phyloP scores from a whole-genome alignment of 345 rosid genomes.

The Aegle marmelos region DNA sequence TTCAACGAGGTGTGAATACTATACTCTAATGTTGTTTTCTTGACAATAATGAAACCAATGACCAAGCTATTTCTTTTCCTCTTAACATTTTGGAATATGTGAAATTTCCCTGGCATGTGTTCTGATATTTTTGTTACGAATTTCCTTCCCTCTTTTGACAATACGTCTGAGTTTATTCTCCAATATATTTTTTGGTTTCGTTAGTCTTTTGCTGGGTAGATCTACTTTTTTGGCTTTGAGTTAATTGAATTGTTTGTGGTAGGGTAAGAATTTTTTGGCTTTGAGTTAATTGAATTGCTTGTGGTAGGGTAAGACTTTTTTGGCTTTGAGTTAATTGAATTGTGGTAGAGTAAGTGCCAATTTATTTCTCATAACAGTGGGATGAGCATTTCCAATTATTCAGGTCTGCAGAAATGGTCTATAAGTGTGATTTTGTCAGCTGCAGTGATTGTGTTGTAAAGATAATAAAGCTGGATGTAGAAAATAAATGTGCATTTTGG shows the following conservation, averaged over 20 bases:
- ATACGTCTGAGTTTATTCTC: neutral
- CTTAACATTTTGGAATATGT: conserved; percentile 12
- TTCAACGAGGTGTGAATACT: conserved; percentile 13
- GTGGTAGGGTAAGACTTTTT: neutral
- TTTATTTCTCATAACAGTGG: neutral
- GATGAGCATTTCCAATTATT: neutral
- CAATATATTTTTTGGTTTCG: neutral
- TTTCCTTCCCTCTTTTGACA: neutral
- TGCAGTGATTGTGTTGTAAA: neutral
- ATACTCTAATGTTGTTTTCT: conserved; percentile 15
- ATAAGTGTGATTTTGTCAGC: neutral
- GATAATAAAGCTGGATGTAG: neutral
- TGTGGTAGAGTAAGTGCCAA: neutral
- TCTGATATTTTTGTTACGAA: neutral
- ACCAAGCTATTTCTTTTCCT: conserved; percentile 9
- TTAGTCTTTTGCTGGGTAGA: neutral
- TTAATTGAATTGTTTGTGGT: neutral
- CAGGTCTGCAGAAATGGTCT: neutral
- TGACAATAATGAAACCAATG: conserved; percentile 27
- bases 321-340: neutral
- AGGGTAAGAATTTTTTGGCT: neutral
- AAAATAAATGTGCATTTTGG: neutral
- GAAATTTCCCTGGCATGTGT: neutral
- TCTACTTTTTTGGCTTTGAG: neutral
- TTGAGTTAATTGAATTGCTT: neutral